A percentile compares a stretch with the other conserved stretches of the same genome.
These are phyloP conservation scores for Marasmius oreades DNA, from an alignment of 1,284 basidiomycete genomes.

Conservation along the genomic window DNA sequence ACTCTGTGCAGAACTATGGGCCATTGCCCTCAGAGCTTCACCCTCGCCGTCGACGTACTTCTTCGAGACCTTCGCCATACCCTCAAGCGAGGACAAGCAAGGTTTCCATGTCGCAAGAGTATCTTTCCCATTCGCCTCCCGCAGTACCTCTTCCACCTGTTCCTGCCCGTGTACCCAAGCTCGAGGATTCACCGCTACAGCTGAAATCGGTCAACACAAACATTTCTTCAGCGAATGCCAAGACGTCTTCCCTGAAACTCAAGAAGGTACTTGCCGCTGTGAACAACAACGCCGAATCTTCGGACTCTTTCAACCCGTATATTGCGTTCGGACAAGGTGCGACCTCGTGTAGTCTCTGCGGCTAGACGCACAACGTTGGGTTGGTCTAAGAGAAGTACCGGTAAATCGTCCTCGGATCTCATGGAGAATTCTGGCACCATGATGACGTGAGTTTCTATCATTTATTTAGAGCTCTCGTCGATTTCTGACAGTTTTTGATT, in stretches of 20 bases:
- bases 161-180: constrained; percentile 27
- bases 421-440: constrained; percentile 55
- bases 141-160: constrained; percentile 20
- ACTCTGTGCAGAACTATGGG: constrained; percentile 66
- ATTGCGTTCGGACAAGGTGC: constrained; percentile 34
- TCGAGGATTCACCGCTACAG: constrained; percentile 14
- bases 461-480: constrained; percentile 2
- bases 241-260: neutral
- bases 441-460: constrained; percentile 47
- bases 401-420: constrained; percentile 38
- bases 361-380: constrained; percentile 55
- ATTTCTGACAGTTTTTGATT: constrained; percentile 2
- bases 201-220: constrained; percentile 24
- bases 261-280: constrained; percentile 1
- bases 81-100: constrained; percentile 46
- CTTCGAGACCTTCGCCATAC: constrained; percentile 71
- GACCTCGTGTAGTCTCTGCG: constrained; percentile 51
- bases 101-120: constrained; percentile 40
- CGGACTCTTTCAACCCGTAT: constrained; percentile 17
- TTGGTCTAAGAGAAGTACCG: constrained; percentile 55
- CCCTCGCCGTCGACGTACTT: constrained; percentile 53
- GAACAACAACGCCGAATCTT: constrained; percentile 5
- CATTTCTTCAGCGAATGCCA: constrained; percentile 1
- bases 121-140: constrained; percentile 23
- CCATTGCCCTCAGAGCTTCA: constrained; percentile 68